phyloP scores from a whole-genome alignment of 495 filamentous ascomycete species.

The Podospora appendiculata region DNA sequence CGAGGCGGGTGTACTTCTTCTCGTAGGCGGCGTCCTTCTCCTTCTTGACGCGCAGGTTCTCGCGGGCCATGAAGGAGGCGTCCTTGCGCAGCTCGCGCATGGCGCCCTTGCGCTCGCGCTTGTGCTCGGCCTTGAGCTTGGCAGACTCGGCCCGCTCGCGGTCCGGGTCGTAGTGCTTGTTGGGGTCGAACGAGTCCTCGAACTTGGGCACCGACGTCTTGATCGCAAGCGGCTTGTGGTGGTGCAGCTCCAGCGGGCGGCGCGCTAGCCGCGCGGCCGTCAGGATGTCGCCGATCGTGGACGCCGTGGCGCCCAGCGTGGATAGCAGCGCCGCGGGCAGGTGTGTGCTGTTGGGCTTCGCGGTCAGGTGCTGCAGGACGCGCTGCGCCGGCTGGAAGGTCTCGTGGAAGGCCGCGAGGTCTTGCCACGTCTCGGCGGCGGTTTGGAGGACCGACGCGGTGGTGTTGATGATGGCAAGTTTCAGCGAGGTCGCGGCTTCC shows the following conservation, averaged over 20 bases:
- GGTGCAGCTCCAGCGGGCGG: slow-evolving; percentile 76
- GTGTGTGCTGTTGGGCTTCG: slow-evolving; percentile 42
- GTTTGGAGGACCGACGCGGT: slow-evolving; percentile 48
- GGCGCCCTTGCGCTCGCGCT: slow-evolving; percentile 91
- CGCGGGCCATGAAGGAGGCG: slow-evolving; percentile 80
- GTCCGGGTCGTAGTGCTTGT: slow-evolving; percentile 93
- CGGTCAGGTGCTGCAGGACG: slow-evolving; percentile 47
- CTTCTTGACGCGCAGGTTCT: slow-evolving; percentile 86
- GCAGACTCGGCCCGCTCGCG: slow-evolving; percentile 72
- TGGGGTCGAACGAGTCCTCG: slow-evolving; percentile 88
- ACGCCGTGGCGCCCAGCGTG: slow-evolving; percentile 30
- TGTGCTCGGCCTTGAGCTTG: slow-evolving; percentile 81
- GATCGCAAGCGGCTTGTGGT: slow-evolving; percentile 84
- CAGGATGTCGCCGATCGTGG: slow-evolving; percentile 44
- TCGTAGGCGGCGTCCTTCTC: slow-evolving; percentile 84
- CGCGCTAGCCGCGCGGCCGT: slow-evolving; percentile 51
- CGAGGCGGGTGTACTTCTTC: slow-evolving; percentile 83
- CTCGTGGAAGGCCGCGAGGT: slow-evolving; percentile 64
- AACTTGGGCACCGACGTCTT: slow-evolving; percentile 88
- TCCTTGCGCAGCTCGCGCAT: slow-evolving; percentile 93
- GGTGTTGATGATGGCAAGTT: slow-evolving; percentile 51
- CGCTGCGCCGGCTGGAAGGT: slow-evolving; percentile 54
- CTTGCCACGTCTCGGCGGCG: slow-evolving; percentile 56
- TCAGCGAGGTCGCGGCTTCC: slow-evolving; percentile 37
- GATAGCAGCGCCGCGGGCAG: slow-evolving; percentile 32